Evolutionary conservation across 192 early-diverging fungal species (phyloP).

Genomic region (Thamnidium elegans): DNA sequence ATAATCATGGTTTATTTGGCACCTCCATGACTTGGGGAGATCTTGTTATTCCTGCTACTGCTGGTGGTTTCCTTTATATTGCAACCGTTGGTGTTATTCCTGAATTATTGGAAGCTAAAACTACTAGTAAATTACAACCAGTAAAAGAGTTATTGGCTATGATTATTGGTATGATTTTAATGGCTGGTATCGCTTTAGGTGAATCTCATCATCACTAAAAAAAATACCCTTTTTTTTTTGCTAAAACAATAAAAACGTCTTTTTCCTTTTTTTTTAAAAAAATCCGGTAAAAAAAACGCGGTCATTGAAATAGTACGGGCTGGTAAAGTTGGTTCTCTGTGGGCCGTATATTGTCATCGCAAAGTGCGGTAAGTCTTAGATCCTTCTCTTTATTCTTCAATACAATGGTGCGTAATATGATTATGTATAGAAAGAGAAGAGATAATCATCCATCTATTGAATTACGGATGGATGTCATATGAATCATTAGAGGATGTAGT

Average conservation of each 20-base stretch:
- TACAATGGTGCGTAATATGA: slow-evolving; percentile 2
- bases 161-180: slow-evolving; percentile 69
- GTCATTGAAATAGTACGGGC: not conserved
- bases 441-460: not conserved
- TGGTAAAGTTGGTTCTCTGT: not conserved
- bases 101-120: slow-evolving; percentile 64
- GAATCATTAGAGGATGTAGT: no score
- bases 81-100: slow-evolving; percentile 85
- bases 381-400: slow-evolving; percentile 4
- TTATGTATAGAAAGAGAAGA: not conserved
- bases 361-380: not conserved
- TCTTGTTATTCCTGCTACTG: slow-evolving; percentile 82
- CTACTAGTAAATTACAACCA: slow-evolving; percentile 48
- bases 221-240: not conserved
- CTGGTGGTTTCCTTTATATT: slow-evolving; percentile 84
- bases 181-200: slow-evolving; percentile 70
- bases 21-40: slow-evolving; percentile 63
- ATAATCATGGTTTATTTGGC: slow-evolving; percentile 25
- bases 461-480: not conserved
- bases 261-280: not conserved
- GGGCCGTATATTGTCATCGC: not conserved
- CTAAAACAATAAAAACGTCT: not conserved
- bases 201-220: slow-evolving; percentile 35
- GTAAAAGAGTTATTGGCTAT: slow-evolving; percentile 62
- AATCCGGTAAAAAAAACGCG: not conserved